phyloP scores from a whole-genome alignment of 2,329 filamentous ascomycete genomes.

The Chrysoporthe cubensis region DNA sequence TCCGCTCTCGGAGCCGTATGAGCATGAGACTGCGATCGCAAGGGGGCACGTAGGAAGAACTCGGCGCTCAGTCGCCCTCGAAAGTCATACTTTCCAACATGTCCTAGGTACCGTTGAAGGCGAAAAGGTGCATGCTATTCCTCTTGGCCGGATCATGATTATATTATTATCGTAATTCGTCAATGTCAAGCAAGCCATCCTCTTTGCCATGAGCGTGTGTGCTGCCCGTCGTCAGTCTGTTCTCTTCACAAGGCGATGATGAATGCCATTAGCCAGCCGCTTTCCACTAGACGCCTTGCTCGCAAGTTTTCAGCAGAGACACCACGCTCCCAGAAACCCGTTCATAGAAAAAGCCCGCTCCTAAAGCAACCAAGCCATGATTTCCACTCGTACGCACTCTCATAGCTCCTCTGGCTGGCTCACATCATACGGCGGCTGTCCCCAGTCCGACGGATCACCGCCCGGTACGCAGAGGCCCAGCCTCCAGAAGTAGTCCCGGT shows the following conservation, averaged over 20 bases:
- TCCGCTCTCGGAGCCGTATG: not conserved
- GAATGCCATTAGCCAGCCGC: not conserved
- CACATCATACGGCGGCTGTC: conserved; percentile 52
- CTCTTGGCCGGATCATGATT: not conserved
- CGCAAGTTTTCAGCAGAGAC: not conserved
- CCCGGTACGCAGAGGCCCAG: conserved; percentile 87
- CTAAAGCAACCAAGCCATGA: too few species aligned
- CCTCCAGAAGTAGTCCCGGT: conserved; percentile 96
- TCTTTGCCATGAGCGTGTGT: not conserved
- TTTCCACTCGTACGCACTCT: conserved; percentile 38
- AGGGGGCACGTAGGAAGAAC: not conserved
- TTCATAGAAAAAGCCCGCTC: not conserved
- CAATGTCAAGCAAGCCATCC: not conserved
- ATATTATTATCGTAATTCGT: not conserved
- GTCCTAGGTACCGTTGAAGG: not conserved
- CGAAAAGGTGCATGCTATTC: not conserved
- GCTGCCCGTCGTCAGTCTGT: not conserved
- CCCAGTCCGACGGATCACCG: conserved; percentile 72
- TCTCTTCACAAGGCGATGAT: not conserved
- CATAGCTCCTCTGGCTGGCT: conserved; percentile 44
- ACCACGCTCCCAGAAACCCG: not conserved
- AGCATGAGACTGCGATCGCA: not conserved
- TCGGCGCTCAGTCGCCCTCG: not conserved
- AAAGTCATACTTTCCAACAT: not conserved
- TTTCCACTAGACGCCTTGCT: conserved; percentile 15